Percentiles rank a stretch among this genome's conserved stretches.
Evolutionary conservation across 1,284 basidiomycete genomes (phyloP).

Genomic region (Volvariella surrecta): DNA sequence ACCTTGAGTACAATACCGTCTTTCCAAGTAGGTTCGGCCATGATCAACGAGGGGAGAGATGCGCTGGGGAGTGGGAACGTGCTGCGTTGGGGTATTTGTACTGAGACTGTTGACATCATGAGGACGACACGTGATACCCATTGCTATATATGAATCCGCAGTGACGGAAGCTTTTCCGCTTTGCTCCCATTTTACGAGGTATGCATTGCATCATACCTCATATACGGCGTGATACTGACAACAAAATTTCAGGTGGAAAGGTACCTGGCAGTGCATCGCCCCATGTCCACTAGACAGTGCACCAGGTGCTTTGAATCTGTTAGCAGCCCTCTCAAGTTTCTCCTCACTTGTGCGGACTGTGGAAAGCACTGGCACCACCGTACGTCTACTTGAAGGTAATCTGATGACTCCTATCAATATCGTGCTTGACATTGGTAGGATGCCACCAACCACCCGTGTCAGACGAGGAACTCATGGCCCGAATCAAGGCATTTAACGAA

Average conservation of each 20-base stretch:
- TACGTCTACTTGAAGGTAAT: conserved; percentile 9
- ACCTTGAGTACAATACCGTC: conserved; percentile 79
- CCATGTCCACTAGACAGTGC: conserved; percentile 8
- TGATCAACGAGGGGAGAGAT: conserved; percentile 18
- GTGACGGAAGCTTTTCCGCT: too few species aligned
- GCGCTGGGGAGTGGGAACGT: conserved; percentile 10
- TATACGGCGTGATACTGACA: too few species aligned
- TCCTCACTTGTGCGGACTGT: conserved; percentile 19
- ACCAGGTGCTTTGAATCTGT: conserved; percentile 11
- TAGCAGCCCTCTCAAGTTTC: conserved; percentile 13
- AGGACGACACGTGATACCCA: conserved; percentile 7
- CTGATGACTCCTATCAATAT: conserved; percentile 1
- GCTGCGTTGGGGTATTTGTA: conserved; percentile 23
- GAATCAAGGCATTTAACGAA: conserved; percentile 15
- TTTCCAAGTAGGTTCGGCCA: conserved; percentile 62
- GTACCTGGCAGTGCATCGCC: conserved; percentile 1
- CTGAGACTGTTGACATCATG: not conserved
- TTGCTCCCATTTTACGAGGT: too few species aligned
- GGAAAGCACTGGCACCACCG: conserved; percentile 22
- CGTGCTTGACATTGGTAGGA: conserved; percentile 12
- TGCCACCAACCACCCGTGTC: conserved; percentile 21
- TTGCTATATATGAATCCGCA: conserved; percentile 3
- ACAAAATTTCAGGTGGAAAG: too few species aligned
- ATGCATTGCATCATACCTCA: too few species aligned
- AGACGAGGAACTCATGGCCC: conserved; percentile 18